Evolutionary conservation across 805 yeast genomes (phyloP).

Genomic region (Wickerhamomyces hampshirensis): DNA sequence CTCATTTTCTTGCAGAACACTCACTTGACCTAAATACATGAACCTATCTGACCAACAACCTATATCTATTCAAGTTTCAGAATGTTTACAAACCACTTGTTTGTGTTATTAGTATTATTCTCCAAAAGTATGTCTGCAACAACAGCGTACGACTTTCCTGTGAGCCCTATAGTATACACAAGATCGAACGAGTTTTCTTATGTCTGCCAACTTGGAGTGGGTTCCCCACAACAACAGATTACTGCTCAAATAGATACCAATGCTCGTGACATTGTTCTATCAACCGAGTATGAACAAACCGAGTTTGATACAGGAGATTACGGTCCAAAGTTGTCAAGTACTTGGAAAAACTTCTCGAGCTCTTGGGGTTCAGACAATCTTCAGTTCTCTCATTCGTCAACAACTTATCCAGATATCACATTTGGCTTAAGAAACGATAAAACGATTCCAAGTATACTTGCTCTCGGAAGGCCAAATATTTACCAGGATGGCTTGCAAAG

Average conservation of each 20-base stretch:
- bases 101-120: too few relatives aligned
- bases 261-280: constrained; percentile 11
- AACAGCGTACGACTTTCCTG: background rate
- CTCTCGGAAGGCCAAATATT: constrained; percentile 7
- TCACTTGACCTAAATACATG: too few relatives aligned
- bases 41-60: too few relatives aligned
- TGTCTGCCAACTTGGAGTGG: constrained; percentile 9
- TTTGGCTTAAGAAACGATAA: constrained; percentile 7
- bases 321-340: constrained; percentile 3
- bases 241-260: constrained; percentile 8
- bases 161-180: constrained; percentile 8
- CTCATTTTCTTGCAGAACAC: too few relatives aligned
- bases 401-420: constrained; percentile 4
- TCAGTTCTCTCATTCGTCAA: constrained; percentile 5
- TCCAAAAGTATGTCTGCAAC: background rate
- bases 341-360: constrained; percentile 2
- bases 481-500: constrained; percentile 1
- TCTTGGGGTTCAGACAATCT: constrained; percentile 12
- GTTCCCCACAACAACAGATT: constrained; percentile 8
- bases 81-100: too few relatives aligned
- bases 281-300: constrained; percentile 2
- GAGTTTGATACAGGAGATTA: constrained; percentile 3
- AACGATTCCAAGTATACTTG: constrained; percentile 4
- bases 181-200: constrained; percentile 7
- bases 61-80: too few relatives aligned